Percentiles rank a stretch among this genome's conserved stretches.
Conservation (phyloP, 805 yeast species). For the Nakazawaea holstii region DNA sequence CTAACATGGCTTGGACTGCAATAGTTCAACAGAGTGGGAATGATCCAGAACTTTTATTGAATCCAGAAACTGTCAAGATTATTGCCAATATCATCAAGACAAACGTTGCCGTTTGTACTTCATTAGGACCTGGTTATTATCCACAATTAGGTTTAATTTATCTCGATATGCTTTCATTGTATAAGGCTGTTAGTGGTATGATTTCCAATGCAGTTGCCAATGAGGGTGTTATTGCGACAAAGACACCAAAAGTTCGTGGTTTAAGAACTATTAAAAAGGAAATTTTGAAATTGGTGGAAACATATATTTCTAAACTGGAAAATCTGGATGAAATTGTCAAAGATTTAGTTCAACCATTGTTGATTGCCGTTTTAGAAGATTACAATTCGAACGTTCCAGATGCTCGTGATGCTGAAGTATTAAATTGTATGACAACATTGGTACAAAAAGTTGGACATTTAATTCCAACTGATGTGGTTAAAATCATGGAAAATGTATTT, state of each 20-base stretch:
- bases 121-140: constrained; percentile 87
- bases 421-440: constrained; percentile 89
- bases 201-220: constrained; percentile 73
- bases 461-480: constrained; percentile 85
- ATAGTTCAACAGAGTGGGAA: constrained; percentile 80
- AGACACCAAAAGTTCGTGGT: constrained; percentile 92
- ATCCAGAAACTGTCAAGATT: constrained; percentile 81
- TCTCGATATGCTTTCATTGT: constrained; percentile 83
- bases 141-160: constrained; percentile 84
- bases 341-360: constrained; percentile 76
- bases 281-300: constrained; percentile 81
- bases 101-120: constrained; percentile 90
- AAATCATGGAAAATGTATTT: constrained; percentile 84
- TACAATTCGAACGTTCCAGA: constrained; percentile 86
- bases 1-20: constrained; percentile 92
- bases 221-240: constrained; percentile 86
- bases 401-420: constrained; percentile 96
- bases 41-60: constrained; percentile 73
- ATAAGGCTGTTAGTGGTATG: constrained; percentile 83
- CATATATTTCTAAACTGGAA: constrained; percentile 82
- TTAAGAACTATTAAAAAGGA: constrained; percentile 96
- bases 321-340: constrained; percentile 78
- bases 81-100: constrained; percentile 93
- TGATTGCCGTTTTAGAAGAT: constrained; percentile 83
- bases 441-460: constrained; percentile 81